Evolutionary conservation across 1,284 basidiomycete genomes (phyloP), one percentile per base, ranked within the genome.

Genomic region (Microbotryum intermedium): DNA sequence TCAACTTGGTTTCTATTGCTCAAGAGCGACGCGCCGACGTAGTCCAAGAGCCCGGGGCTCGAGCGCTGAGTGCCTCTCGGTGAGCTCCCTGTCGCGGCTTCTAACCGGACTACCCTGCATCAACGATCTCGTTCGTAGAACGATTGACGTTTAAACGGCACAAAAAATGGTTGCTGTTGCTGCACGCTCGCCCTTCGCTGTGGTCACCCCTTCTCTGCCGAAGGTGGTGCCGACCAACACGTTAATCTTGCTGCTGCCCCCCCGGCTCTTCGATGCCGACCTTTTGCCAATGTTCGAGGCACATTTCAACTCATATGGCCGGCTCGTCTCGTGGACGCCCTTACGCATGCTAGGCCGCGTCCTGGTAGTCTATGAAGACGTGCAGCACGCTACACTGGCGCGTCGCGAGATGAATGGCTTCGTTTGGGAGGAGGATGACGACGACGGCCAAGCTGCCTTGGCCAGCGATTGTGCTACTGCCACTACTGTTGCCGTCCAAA

Each of bases 271-370:
- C 55, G 25, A 53, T 5, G 39, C 57, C 9, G 20, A 49, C 6
- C 58, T 68, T 3, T 53, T 63, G 20, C 61, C 64, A 8, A 51
- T 63, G 18, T 65, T 68, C 42, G 53, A 63, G 39, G 52, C 59
- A 5, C 68, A 70, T 55, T 71, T 71, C 48, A 59, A 50, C 8
- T 30, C 50, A 13, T 90, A 84, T 71, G 92, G 91, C 20, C 76
- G 79, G 30, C 82, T 95, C 21, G 84, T 87, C 70, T 82, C 86
- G 69, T 95, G 90, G 90, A 88, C 87, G 1, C 88, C 90, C 8
- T 75, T 95, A 11, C 81, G 81, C n/a, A 83, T 82, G 3, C 87
- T 94, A 70, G 82, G 83, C 0, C 79, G 91, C 23, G 85, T 90
- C 39, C 82, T 95, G 50, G 75, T 91, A 30, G 88, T 93, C 0